Evolutionary conservation across 495 filamentous ascomycete genomes (phyloP), one percentile per base, ranked within the genome.

Genomic region (Cercophora samala): DNA sequence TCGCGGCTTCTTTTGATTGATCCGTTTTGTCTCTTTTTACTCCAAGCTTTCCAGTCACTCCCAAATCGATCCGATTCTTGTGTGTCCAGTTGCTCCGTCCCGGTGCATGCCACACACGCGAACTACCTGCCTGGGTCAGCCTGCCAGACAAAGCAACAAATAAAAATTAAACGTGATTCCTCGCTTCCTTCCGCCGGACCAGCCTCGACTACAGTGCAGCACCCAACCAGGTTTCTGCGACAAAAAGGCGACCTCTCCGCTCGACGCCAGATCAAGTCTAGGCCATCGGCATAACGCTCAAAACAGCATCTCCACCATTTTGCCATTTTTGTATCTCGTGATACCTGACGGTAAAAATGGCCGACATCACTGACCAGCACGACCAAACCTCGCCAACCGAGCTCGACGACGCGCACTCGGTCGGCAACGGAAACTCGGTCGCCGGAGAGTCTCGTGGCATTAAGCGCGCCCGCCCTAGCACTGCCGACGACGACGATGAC

Each of bases 401-500:
- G 66, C 85, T 87, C 68, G 83, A 88, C 76, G 87, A 90, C 54
- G 76, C 84, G 70, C 86, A 89, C 70, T 77, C 79, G 66, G 81
- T 85, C 60, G 86, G 85, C 77, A 91, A 90, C 82, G 87, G 88
- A 77, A 89, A 72, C 63, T 56, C 80, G 74, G 65, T 76, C 66
- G 77, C 77, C 66, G 81, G 83, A 75, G 91, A 93, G 76, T 84
- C 79, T 80, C 92, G 93, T 73, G 91, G 92, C 77, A 85, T 90
- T 80, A 98, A 98, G 85, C 93, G 95, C 74, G 86, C 85, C 80
- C 93, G 95, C 77, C 88, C 92, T 70, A 87, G 88, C 72, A 83
- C 86, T 21, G 87, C 87, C 66, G 96, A 99, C 77, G 95, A 99
- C 77, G 96, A 99, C 68, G 95, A 99, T 73, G 95, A 99, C 69